phyloP scores from a whole-genome alignment of 2,329 filamentous ascomycete genomes.

The Calycina herbarum region DNA sequence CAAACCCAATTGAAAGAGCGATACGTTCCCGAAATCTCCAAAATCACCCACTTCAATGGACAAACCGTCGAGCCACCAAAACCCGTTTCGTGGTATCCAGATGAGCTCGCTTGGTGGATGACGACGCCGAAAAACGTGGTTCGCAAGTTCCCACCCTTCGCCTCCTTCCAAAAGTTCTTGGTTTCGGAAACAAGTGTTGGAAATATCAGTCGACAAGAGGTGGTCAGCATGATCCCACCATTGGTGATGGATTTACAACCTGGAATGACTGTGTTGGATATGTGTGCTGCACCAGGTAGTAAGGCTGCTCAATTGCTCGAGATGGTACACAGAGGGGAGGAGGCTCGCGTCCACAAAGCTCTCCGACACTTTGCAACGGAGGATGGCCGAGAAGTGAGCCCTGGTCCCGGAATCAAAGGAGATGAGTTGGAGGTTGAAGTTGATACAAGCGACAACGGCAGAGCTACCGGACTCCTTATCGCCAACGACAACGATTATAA shows the following conservation, averaged over 20 bases:
- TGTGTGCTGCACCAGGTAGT: slow-evolving; percentile 95
- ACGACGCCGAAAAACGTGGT: slow-evolving; percentile 96
- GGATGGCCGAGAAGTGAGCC: slow-evolving; percentile 56
- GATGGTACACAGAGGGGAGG: slow-evolving; percentile 90
- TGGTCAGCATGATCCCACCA: slow-evolving; percentile 98
- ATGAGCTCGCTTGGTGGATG: slow-evolving; percentile 95
- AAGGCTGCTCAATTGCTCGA: slow-evolving; percentile 95
- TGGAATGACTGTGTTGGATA: slow-evolving; percentile 89
- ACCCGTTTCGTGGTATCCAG: slow-evolving; percentile 88
- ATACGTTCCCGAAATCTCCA: slow-evolving; percentile 87
- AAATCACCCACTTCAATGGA: slow-evolving; percentile 81
- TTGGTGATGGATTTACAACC: slow-evolving; percentile 88
- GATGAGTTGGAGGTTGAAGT: slow-evolving; percentile 49
- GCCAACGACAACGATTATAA: slow-evolving; percentile 98
- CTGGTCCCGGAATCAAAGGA: slow-evolving; percentile 47
- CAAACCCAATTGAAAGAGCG: slow-evolving; percentile 83
- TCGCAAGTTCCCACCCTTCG: slow-evolving; percentile 89
- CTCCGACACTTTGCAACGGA: slow-evolving; percentile 63
- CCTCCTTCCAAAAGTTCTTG: slow-evolving; percentile 94
- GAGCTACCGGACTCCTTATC: slow-evolving; percentile 87
- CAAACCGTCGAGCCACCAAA: slow-evolving; percentile 77
- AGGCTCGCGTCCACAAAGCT: slow-evolving; percentile 75
- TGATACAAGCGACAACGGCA: slow-evolving; percentile 72
- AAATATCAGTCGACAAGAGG: slow-evolving; percentile 96
- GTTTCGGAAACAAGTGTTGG: slow-evolving; percentile 96